Evolutionary conservation across 495 filamentous ascomycete species (phyloP).

Genomic region (Penicillium alfredii): DNA sequence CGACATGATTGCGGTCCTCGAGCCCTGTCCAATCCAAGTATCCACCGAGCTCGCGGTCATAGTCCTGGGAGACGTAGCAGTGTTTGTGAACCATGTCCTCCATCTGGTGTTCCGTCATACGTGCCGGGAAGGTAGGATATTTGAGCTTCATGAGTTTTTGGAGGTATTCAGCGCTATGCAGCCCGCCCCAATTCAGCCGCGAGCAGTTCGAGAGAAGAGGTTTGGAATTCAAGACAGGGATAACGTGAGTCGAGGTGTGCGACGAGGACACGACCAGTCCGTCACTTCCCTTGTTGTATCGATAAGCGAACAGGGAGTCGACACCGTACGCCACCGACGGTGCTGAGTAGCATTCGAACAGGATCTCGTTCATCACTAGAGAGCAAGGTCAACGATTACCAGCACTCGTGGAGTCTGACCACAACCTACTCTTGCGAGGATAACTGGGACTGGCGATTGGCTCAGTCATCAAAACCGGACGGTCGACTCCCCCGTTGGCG

Average conservation of each 20-base stretch:
- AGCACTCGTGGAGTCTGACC: not conserved
- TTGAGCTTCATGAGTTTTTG: slow-evolving; percentile 87
- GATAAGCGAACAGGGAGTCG: slow-evolving; percentile 92
- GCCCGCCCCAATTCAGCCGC: slow-evolving; percentile 90
- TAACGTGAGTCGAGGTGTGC: slow-evolving; percentile 90
- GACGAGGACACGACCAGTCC: slow-evolving; percentile 89
- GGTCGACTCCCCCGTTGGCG: slow-evolving; percentile 61
- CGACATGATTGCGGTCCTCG: slow-evolving; percentile 78
- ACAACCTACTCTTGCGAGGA: slow-evolving; percentile 67
- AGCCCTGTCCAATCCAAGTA: slow-evolving; percentile 84
- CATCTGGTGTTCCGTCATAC: slow-evolving; percentile 75
- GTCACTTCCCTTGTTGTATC: slow-evolving; percentile 80
- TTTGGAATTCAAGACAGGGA: slow-evolving; percentile 82
- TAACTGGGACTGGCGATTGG: slow-evolving; percentile 86
- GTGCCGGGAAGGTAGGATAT: slow-evolving; percentile 82
- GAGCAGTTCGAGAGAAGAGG: slow-evolving; percentile 76
- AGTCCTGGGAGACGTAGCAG: slow-evolving; percentile 82
- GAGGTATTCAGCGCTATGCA: slow-evolving; percentile 82
- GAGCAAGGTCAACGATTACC: slow-evolving; percentile 10
- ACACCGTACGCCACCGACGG: slow-evolving; percentile 89
- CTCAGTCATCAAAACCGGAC: slow-evolving; percentile 94
- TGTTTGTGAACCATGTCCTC: slow-evolving; percentile 84
- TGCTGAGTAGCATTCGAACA: slow-evolving; percentile 90
- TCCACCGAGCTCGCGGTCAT: slow-evolving; percentile 63
- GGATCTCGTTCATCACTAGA: slow-evolving; percentile 89